Conservation (phyloP, 306 rosid genomes). For the Potentilla sterilis region DNA sequence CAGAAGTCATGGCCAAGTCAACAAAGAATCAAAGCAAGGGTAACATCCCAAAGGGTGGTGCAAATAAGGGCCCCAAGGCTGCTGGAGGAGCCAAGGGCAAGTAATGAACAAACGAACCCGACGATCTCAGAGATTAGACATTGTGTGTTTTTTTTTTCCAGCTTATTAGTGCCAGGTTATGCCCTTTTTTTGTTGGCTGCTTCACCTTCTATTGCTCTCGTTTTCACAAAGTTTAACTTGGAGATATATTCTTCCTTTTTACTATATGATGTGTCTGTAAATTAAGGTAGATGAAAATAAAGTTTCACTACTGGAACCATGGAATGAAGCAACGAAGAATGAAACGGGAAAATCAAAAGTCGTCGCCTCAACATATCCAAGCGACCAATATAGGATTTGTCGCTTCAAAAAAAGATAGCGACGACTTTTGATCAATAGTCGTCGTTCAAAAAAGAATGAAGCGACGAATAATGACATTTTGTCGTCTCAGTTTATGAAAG, state of each 20-base stretch:
- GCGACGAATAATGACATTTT: too few species aligned
- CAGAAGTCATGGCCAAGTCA: conserved; percentile 11
- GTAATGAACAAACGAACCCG: background rate
- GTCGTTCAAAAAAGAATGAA: too few species aligned
- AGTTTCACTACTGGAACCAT: too few species aligned
- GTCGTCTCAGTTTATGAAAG: too few species aligned
- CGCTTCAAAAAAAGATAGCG: too few species aligned
- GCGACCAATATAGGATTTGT: too few species aligned
- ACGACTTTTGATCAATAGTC: too few species aligned
- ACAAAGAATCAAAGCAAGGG: background rate
- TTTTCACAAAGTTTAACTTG: background rate
- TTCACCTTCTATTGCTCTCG: background rate
- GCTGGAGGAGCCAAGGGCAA: conserved; percentile 5
- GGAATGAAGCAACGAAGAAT: too few species aligned
- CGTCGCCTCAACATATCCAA: too few species aligned
- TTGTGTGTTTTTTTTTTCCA: background rate
- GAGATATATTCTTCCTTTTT: background rate
- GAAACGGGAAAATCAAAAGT: too few species aligned
- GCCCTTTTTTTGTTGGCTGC: background rate
- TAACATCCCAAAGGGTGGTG: conserved; percentile 12
- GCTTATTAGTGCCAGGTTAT: background rate
- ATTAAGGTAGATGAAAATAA: too few species aligned
- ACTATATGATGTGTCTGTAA: background rate
- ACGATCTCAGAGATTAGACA: background rate
- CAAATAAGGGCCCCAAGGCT: conserved; percentile 3